Conservation (phyloP, 768 basidiomycete species). For the Collybiopsis confluens region DNA sequence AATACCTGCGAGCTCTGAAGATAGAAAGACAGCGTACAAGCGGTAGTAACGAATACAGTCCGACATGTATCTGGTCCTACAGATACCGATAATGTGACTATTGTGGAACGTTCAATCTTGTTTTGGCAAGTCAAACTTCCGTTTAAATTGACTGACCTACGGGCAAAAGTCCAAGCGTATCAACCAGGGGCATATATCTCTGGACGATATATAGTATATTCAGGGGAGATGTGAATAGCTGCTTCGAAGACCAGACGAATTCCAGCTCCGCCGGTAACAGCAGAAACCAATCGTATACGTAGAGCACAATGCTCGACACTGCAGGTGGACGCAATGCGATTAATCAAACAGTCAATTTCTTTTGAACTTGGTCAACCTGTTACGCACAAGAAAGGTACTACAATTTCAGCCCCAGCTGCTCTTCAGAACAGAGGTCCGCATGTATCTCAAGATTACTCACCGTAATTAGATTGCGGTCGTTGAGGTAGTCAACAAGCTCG, state of each 20-base stretch:
- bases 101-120: neutral
- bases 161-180: constrained; percentile 3
- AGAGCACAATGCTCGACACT: neutral
- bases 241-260: neutral
- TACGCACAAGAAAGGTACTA: too few species aligned
- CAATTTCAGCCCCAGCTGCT: too few species aligned
- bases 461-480: too few species aligned
- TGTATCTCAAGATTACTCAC: too few species aligned
- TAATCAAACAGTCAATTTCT: too few species aligned
- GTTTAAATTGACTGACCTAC: neutral
- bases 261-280: neutral
- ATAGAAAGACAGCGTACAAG: neutral
- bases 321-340: neutral
- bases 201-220: constrained; percentile 9
- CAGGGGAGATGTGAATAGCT: neutral
- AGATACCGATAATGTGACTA: neutral
- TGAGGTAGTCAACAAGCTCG: too few species aligned
- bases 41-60: neutral
- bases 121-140: too few species aligned
- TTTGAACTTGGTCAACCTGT: too few species aligned
- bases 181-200: constrained; percentile 10
- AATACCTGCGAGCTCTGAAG: neutral
- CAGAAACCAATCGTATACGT: neutral
- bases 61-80: neutral
- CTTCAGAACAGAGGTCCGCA: too few species aligned